Evolutionary conservation across 192 early-diverging fungal genomes (phyloP).

Genomic region (Phlyctochytrium bullatum): DNA sequence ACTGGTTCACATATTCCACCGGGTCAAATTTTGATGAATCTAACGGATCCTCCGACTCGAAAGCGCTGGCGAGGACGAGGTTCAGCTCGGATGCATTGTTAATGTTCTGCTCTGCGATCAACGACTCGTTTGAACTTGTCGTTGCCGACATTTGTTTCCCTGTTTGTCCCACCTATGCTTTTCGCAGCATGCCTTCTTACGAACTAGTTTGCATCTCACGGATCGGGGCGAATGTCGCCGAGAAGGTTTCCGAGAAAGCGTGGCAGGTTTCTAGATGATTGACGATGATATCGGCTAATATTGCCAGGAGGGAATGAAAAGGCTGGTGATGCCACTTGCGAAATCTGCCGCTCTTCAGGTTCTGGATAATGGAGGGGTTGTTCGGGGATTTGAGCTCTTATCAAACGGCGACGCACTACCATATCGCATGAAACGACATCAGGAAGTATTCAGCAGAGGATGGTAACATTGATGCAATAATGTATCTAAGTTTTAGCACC

Average conservation of each 20-base stretch:
- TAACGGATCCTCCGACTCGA: conserved; percentile 60
- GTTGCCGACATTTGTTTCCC: neutral
- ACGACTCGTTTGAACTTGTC: conserved; percentile 11
- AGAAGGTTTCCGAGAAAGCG: no score
- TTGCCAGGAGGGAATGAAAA: neutral
- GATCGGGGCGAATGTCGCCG: neutral
- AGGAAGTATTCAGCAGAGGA: conserved; percentile 51
- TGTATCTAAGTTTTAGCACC: conserved; percentile 18
- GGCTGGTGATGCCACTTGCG: conserved; percentile 48
- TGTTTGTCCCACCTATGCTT: neutral
- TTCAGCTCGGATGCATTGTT: no score
- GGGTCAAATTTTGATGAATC: conserved; percentile 71
- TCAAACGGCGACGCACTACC: conserved; percentile 61
- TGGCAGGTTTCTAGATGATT: no score
- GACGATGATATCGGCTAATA: no score
- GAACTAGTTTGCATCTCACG: conserved; percentile 26
- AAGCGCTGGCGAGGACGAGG: no score
- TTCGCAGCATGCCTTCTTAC: conserved; percentile 13
- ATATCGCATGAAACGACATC: conserved; percentile 87
- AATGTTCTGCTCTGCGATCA: no score
- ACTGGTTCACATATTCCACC: conserved; percentile 72
- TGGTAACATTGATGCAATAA: conserved; percentile 20
- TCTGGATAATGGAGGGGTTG: conserved; percentile 81
- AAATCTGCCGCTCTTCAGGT: conserved; percentile 74
- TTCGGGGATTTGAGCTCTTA: conserved; percentile 77